Conservation (phyloP, 2,329 filamentous ascomycete genomes). For the Pseudocercospora fijiensis region DNA sequence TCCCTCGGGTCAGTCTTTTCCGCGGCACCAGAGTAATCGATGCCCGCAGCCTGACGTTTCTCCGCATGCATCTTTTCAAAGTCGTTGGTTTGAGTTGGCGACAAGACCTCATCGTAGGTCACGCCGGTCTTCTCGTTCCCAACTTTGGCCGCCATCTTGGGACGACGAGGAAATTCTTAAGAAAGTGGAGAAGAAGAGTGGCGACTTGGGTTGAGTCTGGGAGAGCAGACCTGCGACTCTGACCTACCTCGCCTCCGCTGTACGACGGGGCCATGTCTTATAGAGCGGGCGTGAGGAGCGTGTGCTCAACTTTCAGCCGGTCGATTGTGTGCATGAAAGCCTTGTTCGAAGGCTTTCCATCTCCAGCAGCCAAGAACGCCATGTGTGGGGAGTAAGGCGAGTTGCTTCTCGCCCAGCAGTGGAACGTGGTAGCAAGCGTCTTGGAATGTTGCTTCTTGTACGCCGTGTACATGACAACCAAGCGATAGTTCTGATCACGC, state of each 20-base stretch:
- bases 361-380: constrained; percentile 16
- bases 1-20: constrained; percentile 36
- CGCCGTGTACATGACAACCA: neutral
- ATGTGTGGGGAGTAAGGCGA: constrained; percentile 9
- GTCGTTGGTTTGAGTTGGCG: constrained; percentile 18
- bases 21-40: constrained; percentile 37
- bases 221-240: constrained; percentile 1
- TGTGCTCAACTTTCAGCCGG: constrained; percentile 19
- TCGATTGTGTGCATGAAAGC: constrained; percentile 2
- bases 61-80: constrained; percentile 12
- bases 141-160: constrained; percentile 20
- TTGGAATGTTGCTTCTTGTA: constrained; percentile 15
- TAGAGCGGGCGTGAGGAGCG: constrained; percentile 2
- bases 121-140: constrained; percentile 18
- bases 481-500: constrained; percentile 5
- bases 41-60: neutral
- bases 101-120: constrained; percentile 17
- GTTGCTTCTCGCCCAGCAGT: constrained; percentile 16
- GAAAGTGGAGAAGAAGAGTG: neutral
- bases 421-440: constrained; percentile 13
- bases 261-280: constrained; percentile 16
- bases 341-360: constrained; percentile 9
- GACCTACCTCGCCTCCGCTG: constrained; percentile 9
- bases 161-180: constrained; percentile 7
- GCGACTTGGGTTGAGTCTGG: neutral